These are phyloP conservation scores for Colletotrichum scovillei DNA, from an alignment of 2,329 filamentous ascomycete species.

Conservation along the genomic window DNA sequence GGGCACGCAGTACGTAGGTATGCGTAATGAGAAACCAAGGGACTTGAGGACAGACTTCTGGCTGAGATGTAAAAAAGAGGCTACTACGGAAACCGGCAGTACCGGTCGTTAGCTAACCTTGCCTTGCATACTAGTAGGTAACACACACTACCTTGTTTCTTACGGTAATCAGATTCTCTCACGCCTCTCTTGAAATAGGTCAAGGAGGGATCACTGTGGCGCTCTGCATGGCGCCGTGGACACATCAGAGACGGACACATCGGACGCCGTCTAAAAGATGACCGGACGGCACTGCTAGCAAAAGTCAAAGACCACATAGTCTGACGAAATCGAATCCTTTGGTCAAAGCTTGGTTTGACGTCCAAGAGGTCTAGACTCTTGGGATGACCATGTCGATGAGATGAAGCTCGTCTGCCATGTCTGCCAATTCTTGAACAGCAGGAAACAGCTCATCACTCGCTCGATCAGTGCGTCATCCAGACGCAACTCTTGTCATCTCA, in stretches of 20 bases:
- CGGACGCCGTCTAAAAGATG: slow-evolving; percentile 4
- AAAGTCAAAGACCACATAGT: background rate
- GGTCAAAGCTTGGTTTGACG: slow-evolving; percentile 22
- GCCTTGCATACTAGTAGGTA: background rate
- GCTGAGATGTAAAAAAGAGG: background rate
- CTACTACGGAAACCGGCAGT: background rate
- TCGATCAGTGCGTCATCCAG: slow-evolving; percentile 1
- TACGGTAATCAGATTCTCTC: background rate
- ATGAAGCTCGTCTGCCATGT: background rate
- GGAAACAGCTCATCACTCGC: background rate
- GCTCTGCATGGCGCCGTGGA: slow-evolving; percentile 20
- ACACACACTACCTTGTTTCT: background rate
- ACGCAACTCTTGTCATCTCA: background rate
- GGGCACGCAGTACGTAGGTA: too few relatives aligned
- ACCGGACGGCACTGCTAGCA: slow-evolving; percentile 21
- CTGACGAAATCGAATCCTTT: background rate
- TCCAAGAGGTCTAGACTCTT: background rate
- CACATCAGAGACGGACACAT: slow-evolving; percentile 27
- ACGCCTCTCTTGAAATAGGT: background rate
- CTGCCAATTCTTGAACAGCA: background rate
- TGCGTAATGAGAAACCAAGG: background rate
- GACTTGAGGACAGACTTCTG: background rate
- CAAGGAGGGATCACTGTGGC: slow-evolving; percentile 6
- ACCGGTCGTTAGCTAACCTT: background rate
- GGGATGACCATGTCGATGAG: background rate